Evolutionary conservation across 2,329 filamentous ascomycete species (phyloP).

Genomic region (Parascedosporium putredinis): DNA sequence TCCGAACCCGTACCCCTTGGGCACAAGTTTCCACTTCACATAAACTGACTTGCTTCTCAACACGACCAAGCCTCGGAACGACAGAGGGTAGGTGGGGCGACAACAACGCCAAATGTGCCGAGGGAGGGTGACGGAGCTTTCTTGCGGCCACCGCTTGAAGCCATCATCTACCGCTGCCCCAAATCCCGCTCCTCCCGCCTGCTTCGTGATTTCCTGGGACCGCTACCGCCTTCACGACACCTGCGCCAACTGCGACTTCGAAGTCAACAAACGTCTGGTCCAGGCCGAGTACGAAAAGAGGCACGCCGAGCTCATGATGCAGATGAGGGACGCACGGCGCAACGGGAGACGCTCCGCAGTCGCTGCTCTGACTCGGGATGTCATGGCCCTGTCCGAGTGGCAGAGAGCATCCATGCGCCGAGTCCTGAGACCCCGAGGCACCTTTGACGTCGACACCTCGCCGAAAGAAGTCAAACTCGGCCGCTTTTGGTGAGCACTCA

Average conservation of each 20-base stretch:
- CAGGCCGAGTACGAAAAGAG: slow-evolving; percentile 18
- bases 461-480: not conserved
- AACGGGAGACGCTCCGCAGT: slow-evolving; percentile 16
- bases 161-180: slow-evolving; percentile 12
- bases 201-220: slow-evolving; percentile 7
- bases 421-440: slow-evolving; percentile 13
- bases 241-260: slow-evolving; percentile 26
- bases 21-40: too few species aligned
- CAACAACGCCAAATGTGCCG: slow-evolving; percentile 17
- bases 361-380: slow-evolving; percentile 13
- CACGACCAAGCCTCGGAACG: not conserved
- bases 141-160: slow-evolving; percentile 17
- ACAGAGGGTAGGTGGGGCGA: too few species aligned
- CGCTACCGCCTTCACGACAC: slow-evolving; percentile 21
- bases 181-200: slow-evolving; percentile 6
- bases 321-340: slow-evolving; percentile 17
- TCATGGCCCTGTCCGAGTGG: slow-evolving; percentile 15
- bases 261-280: slow-evolving; percentile 16
- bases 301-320: slow-evolving; percentile 16
- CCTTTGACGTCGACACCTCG: slow-evolving; percentile 13
- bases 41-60: too few species aligned
- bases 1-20: too few species aligned
- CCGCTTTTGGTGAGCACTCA: too few species aligned
- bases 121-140: slow-evolving; percentile 15
- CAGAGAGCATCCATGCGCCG: slow-evolving; percentile 15